These are phyloP conservation scores for Aspergillus floridensis DNA, from an alignment of 2,329 filamentous ascomycete genomes.

Conservation along the genomic window DNA sequence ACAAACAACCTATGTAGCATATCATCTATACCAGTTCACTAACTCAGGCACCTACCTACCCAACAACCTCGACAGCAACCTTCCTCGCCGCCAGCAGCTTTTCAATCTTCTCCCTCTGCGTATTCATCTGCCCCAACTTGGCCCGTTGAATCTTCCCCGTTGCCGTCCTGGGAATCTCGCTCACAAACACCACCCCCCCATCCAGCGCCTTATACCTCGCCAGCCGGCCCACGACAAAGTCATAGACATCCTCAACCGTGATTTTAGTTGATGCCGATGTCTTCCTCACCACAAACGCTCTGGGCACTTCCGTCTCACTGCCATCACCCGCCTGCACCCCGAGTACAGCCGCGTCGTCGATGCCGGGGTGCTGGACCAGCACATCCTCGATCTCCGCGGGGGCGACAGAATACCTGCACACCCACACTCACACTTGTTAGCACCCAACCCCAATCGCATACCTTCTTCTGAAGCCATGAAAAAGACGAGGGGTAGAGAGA, in stretches of 20 bases:
- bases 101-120: slow-evolving; percentile 21
- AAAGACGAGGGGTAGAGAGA: neutral
- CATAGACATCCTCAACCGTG: slow-evolving; percentile 35
- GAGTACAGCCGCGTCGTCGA: slow-evolving; percentile 43
- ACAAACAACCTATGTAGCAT: too few relatives aligned
- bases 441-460: neutral
- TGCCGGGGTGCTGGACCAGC: slow-evolving; percentile 37
- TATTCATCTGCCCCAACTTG: slow-evolving; percentile 23
- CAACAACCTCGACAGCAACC: neutral
- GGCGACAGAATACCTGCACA: slow-evolving; percentile 37
- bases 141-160: slow-evolving; percentile 44
- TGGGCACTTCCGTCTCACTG: slow-evolving; percentile 29
- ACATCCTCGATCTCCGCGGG: slow-evolving; percentile 43
- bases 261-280: slow-evolving; percentile 12
- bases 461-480: too few relatives aligned
- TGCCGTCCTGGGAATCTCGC: slow-evolving; percentile 41
- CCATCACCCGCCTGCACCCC: slow-evolving; percentile 31
- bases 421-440: neutral
- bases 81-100: neutral
- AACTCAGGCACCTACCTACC: too few relatives aligned
- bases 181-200: slow-evolving; percentile 42
- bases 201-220: slow-evolving; percentile 44
- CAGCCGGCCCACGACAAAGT: slow-evolving; percentile 32
- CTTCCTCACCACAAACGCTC: slow-evolving; percentile 40
- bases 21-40: too few relatives aligned